These are phyloP conservation scores for Gillenia trifoliata DNA, from an alignment of 306 rosid genomes.

Conservation along the genomic window DNA sequence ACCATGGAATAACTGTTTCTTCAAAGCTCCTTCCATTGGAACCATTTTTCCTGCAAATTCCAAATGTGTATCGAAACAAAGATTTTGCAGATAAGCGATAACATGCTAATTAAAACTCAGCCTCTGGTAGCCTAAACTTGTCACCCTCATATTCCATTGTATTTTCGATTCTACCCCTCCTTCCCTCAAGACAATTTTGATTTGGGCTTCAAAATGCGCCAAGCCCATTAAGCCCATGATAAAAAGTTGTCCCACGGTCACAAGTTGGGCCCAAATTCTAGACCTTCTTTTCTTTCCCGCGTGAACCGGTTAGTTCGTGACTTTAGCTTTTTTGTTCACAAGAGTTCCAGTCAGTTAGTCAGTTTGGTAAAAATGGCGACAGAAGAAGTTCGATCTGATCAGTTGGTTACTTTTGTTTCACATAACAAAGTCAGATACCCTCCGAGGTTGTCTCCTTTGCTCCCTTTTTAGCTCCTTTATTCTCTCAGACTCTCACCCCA, in stretches of 20 bases:
- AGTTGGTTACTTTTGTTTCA: conserved; percentile 20
- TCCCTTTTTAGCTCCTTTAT: conserved; percentile 15
- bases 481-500: conserved; percentile 20
- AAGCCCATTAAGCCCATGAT: neutral
- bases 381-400: neutral
- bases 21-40: conserved; percentile 33
- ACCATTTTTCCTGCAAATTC: conserved; percentile 5
- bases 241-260: neutral
- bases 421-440: conserved; percentile 12
- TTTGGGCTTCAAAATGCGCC: neutral
- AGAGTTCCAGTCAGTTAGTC: neutral
- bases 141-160: conserved; percentile 22
- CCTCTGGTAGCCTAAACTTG: conserved; percentile 1
- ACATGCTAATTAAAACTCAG: conserved; percentile 10
- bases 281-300: conserved; percentile 7
- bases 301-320: neutral
- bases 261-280: neutral
- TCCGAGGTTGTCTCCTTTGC: conserved; percentile 37
- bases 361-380: conserved; percentile 12
- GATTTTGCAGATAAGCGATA: conserved; percentile 23
- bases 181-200: neutral
- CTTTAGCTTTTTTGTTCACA: neutral
- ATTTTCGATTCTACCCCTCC: conserved; percentile 38
- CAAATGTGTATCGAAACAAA: neutral
- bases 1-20: conserved; percentile 35